phyloP scores from a whole-genome alignment of 2,329 filamentous ascomycete genomes.

The Fusarium globosum region DNA sequence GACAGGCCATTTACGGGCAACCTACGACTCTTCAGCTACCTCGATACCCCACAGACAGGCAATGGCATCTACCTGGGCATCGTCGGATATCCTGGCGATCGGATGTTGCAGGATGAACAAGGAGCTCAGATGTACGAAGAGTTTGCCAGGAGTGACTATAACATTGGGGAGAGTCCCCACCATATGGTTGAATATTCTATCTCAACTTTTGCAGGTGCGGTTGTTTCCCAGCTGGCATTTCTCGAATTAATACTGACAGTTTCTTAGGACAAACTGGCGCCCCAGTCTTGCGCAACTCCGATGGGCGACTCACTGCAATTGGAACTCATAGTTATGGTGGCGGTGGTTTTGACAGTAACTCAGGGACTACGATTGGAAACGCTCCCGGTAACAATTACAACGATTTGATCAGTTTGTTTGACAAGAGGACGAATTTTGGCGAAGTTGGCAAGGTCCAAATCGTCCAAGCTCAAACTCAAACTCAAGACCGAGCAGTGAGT shows the following conservation, averaged over 20 bases:
- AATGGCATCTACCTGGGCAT: conserved; percentile 40
- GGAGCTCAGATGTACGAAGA: conserved; percentile 52
- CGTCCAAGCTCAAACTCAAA: not conserved
- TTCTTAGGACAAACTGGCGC: conserved; percentile 45
- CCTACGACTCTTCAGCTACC: conserved; percentile 37
- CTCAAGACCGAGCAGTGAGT: not conserved
- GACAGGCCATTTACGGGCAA: conserved; percentile 25
- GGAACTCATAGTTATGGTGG: conserved; percentile 46
- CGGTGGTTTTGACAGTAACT: conserved; percentile 36
- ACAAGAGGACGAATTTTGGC: not conserved
- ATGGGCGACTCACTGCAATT: conserved; percentile 32
- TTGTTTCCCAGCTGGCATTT: not conserved
- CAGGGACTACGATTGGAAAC: conserved; percentile 42
- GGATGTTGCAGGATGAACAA: conserved; percentile 30
- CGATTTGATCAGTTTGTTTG: conserved; percentile 25
- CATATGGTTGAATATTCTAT: conserved; percentile 49
- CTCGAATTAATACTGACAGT: rapidly evolving
- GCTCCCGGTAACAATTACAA: conserved; percentile 39
- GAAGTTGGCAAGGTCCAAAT: not conserved
- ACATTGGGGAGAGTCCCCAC: conserved; percentile 32
- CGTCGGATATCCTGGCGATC: conserved; percentile 50
- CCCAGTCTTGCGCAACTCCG: conserved; percentile 36
- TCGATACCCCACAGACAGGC: conserved; percentile 18
- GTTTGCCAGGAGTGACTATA: conserved; percentile 37
- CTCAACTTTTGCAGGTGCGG: conserved; percentile 45